phyloP scores from a whole-genome alignment of 2,329 filamentous ascomycete species.

The Sporothrix inflata region DNA sequence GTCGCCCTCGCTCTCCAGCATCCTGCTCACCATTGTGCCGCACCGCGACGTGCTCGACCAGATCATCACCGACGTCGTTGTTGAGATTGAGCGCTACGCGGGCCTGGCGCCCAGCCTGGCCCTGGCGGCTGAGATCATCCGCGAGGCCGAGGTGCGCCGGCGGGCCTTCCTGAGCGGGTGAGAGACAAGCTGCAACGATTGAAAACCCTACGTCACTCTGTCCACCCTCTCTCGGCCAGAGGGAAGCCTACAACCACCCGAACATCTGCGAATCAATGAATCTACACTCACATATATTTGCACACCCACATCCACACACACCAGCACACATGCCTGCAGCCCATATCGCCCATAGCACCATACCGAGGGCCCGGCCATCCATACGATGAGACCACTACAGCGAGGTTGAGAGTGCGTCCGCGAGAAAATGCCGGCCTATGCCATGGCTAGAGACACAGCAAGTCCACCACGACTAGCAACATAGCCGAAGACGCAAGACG shows the following conservation, averaged over 20 bases:
- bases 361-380: constrained; percentile 22
- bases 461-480: not conserved
- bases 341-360: not conserved
- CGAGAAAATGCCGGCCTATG: not conserved
- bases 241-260: not conserved
- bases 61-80: constrained; percentile 76
- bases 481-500: not conserved
- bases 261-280: not conserved
- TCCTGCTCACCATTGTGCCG: constrained; percentile 62
- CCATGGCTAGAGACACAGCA: not conserved
- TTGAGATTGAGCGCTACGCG: constrained; percentile 74
- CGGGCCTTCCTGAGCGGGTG: constrained; percentile 62
- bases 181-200: constrained; percentile 33
- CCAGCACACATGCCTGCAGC: not conserved
- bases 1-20: constrained; percentile 70
- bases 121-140: constrained; percentile 77
- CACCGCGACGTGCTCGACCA: constrained; percentile 67
- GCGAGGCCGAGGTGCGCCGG: constrained; percentile 74
- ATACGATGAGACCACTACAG: constrained; percentile 8
- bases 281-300: not conserved
- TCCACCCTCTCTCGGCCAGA: not conserved
- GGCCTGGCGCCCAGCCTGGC: constrained; percentile 75
- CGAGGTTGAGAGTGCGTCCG: not conserved
- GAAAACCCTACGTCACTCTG: not conserved
- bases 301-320: not conserved